Percentiles rank a stretch among this genome's conserved stretches.
Conservation (phyloP, 257 asterid species). For the Jacaranda copaia region DNA sequence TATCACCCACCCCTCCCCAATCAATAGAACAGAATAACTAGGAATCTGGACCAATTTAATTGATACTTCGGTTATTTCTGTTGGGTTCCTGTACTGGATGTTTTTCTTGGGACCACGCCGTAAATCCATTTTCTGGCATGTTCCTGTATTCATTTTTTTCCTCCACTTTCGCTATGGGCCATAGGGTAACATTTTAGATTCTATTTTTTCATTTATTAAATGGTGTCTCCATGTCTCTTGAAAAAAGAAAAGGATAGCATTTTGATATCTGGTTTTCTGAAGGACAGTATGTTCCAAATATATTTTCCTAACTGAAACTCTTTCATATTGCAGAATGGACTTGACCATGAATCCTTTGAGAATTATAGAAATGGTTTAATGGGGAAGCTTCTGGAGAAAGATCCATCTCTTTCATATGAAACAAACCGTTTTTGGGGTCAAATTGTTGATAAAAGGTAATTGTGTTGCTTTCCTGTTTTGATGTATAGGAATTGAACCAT, state of each 20-base stretch:
- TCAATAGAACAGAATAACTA: constrained; percentile 13
- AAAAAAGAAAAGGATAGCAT: constrained; percentile 11
- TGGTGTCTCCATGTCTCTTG: constrained; percentile 10
- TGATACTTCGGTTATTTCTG: neutral
- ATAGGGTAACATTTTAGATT: neutral
- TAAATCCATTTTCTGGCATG: neutral
- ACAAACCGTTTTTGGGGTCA: constrained; percentile 93
- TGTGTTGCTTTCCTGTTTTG: constrained; percentile 12
- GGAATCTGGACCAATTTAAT: neutral
- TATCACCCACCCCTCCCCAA: neutral
- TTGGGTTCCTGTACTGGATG: neutral
- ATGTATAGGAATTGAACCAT: constrained; percentile 11
- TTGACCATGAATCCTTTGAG: constrained; percentile 79
- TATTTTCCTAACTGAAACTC: constrained; percentile 34
- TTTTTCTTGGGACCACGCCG: constrained; percentile 10
- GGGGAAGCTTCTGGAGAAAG: constrained; percentile 96
- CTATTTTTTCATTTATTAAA: neutral
- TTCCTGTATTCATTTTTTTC: no score
- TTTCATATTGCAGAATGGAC: constrained; percentile 61
- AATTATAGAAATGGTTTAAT: constrained; percentile 75
- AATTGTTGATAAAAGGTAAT: constrained; percentile 87
- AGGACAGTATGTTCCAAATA: neutral
- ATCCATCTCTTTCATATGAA: constrained; percentile 85
- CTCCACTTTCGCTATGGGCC: neutral
- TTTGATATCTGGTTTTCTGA: constrained; percentile 1